Conservation (phyloP, 768 basidiomycete genomes). For the Tylopilus subfusipes region DNA sequence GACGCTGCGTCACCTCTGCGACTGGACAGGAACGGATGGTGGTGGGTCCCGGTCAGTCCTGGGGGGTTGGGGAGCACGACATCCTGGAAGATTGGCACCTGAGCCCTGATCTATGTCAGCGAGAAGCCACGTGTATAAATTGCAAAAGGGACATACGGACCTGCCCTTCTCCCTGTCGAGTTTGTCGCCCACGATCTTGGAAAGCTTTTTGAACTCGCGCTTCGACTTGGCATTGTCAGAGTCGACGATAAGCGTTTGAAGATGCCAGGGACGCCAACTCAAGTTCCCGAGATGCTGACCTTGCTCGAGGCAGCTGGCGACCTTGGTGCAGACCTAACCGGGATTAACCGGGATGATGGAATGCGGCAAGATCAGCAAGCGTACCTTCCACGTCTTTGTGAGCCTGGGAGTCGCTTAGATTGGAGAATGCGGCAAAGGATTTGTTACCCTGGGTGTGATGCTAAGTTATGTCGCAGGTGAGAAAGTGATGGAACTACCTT, state of each 20-base stretch:
- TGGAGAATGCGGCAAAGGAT: constrained; percentile 91
- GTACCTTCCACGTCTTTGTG: constrained; percentile 88
- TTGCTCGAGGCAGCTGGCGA: constrained; percentile 86
- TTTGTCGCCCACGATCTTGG: constrained; percentile 86
- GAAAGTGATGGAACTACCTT: constrained; percentile 42
- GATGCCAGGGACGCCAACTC: constrained; percentile 90
- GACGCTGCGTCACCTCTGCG: too few relatives aligned
- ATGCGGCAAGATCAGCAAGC: constrained; percentile 17
- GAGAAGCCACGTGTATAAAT: too few relatives aligned
- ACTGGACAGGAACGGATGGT: too few relatives aligned
- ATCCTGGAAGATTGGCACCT: too few relatives aligned
- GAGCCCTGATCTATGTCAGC: too few relatives aligned
- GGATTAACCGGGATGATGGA: constrained; percentile 5
- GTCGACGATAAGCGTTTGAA: constrained; percentile 89
- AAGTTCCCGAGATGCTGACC: constrained; percentile 89
- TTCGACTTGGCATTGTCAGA: constrained; percentile 83
- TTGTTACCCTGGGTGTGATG: constrained; percentile 68
- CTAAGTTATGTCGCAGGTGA: constrained; percentile 5
- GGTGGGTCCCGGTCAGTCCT: too few relatives aligned
- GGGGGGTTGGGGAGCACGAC: too few relatives aligned
- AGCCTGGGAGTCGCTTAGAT: constrained; percentile 79
- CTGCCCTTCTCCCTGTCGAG: constrained; percentile 90
- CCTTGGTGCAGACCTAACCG: constrained; percentile 79
- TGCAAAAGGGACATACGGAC: constrained; percentile 46
- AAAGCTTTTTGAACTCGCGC: constrained; percentile 87